phyloP scores from a whole-genome alignment of 1,139 yeast species.

The Blastobotrys ciferrii region DNA sequence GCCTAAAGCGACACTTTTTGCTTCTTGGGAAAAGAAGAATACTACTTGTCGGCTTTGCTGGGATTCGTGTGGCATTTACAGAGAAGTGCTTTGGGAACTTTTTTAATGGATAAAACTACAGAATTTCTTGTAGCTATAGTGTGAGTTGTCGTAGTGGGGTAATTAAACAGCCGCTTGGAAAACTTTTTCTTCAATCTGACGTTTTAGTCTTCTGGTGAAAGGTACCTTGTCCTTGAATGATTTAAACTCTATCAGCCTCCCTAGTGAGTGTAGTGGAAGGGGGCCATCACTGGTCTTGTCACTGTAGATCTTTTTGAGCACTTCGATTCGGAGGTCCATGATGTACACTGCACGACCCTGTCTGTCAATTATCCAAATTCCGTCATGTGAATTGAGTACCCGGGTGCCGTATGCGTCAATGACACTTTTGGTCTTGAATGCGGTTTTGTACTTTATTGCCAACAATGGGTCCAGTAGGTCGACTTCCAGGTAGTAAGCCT shows the following conservation, averaged over 20 bases:
- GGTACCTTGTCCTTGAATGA: not conserved
- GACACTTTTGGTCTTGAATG: not conserved
- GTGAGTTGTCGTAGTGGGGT: not conserved
- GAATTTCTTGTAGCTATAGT: not conserved
- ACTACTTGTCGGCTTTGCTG: too few species aligned
- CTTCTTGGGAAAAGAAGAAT: too few species aligned
- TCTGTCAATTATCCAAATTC: constrained; percentile 15
- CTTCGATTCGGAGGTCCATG: constrained; percentile 6
- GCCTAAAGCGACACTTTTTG: too few species aligned
- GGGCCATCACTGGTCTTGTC: constrained; percentile 9
- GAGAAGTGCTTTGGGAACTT: not conserved
- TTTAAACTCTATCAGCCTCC: constrained; percentile 12
- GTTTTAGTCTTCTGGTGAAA: not conserved
- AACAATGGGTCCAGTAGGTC: constrained; percentile 9
- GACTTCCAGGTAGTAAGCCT: constrained; percentile 9
- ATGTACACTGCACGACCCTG: constrained; percentile 8
- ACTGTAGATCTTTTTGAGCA: constrained; percentile 11
- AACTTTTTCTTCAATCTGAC: constrained; percentile 4
- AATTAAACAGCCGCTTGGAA: constrained; percentile 1
- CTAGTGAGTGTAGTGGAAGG: constrained; percentile 4
- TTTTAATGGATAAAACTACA: not conserved
- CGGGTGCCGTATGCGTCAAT: constrained; percentile 1
- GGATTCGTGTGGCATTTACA: too few species aligned
- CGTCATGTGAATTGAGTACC: constrained; percentile 10
- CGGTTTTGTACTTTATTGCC: constrained; percentile 11